Evolutionary conservation across 495 filamentous ascomycete species (phyloP).

Genomic region (Ramalina peruviana): DNA sequence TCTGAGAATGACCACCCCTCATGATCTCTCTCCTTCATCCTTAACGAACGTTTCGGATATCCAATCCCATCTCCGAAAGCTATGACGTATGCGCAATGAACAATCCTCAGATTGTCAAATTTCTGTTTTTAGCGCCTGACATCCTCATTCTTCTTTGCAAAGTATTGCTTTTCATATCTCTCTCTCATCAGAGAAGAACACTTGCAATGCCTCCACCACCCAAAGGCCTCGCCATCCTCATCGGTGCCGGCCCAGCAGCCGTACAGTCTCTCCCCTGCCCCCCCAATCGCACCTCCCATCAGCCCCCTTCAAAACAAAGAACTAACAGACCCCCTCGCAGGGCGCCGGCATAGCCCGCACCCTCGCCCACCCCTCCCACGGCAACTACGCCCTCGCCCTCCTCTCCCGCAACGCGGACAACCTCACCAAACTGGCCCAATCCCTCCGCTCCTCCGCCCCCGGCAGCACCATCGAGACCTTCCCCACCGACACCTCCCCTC

Average conservation of each 20-base stretch:
- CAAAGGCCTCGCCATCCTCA: conserved; percentile 29
- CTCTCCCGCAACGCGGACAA: conserved; percentile 28
- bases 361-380: conserved; percentile 29
- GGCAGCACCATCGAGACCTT: conserved; percentile 29
- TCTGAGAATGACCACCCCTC: no score
- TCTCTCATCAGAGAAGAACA: no score
- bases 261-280: conserved; percentile 10
- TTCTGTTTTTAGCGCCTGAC: no score
- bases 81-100: no score
- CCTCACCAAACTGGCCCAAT: conserved; percentile 22
- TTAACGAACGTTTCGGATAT: no score
- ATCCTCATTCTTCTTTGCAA: no score
- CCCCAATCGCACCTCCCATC: not conserved
- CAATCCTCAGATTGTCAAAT: no score
- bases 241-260: conserved; percentile 29
- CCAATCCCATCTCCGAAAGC: no score
- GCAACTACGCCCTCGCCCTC: conserved; percentile 34
- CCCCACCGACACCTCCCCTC: conserved; percentile 29
- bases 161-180: no score
- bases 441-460: conserved; percentile 23
- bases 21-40: no score
- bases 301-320: not conserved
- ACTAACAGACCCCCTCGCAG: conserved; percentile 11
- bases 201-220: conserved; percentile 16
- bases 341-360: conserved; percentile 35